Base-by-base conservation (phyloP, 768 basidiomycete species). In the Tulasnella sp. region DNA sequence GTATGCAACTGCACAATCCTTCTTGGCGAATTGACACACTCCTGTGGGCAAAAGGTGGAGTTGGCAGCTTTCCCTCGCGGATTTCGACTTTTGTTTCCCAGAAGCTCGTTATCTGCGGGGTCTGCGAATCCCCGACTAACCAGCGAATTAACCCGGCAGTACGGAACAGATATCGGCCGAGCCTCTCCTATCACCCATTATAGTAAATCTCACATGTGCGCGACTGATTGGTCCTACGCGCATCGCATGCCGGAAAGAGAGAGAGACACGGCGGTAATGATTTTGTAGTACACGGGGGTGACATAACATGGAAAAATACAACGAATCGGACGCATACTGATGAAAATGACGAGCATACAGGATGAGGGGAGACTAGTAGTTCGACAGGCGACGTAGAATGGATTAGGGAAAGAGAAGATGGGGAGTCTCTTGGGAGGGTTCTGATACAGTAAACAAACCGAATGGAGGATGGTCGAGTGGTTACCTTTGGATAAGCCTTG, bases 21-120 rank as follows among this genome's bases (percentile, higher is more conserved):
- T 35, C 37, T 9, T 9, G n/a, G 35, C 11, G 42, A 7, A 39
- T 35, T 72, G n/a, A 72, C n/a, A 26, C 32, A 44, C 37, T 39
- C 37, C 35, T 72, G 70, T 39, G 70, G 55, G 55, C 29, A 57
- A 57, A 57, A 57, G n/a, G 55, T 57, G 55, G 55, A 57, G 55
- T 57, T 57, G n/a, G 55, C 55, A 26, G 4, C 55, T 13, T 57
- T 57, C 55, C 55, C 55, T 57, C 55, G 9, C 55, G 9, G 11
- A 44, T 16, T 10, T 44, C 11, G 44, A 72, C 39, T 9, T 72
- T 9, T 72, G 7, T 39, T 72, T 11, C n/a, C 42, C 37, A 10
- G 23, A 7, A 16, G 70, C 1, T n/a, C 37, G 55, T n/a, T 9
- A 6, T 57, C n/a, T 15, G n/a, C n/a, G n/a, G 55, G 55, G 55